Conservation (phyloP, 495 filamentous ascomycete genomes). For the Mycothermus thermophilus region DNA sequence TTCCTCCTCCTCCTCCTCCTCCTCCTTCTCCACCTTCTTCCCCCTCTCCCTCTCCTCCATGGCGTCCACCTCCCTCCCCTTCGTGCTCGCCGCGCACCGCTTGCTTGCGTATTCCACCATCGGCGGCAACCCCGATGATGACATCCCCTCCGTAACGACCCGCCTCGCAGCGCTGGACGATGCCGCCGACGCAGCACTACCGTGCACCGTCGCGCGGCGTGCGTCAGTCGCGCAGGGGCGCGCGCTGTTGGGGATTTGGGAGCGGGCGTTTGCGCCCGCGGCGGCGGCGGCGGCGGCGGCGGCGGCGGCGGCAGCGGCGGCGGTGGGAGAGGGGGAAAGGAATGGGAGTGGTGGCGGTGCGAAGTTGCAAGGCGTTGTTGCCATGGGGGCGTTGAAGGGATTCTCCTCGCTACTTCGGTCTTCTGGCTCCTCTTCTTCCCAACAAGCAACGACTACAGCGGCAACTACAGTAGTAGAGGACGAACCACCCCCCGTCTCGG, state of each 20-base stretch:
- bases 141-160: constrained; percentile 17
- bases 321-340: constrained; percentile 5
- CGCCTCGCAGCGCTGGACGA: constrained; percentile 61
- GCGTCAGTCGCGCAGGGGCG: constrained; percentile 74
- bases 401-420: constrained; percentile 24
- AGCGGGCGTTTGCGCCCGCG: constrained; percentile 56
- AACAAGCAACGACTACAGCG: background rate
- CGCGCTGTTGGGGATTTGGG: constrained; percentile 81
- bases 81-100: constrained; percentile 62
- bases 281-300: constrained; percentile 1
- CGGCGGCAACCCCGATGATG: background rate
- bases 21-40: constrained; percentile 63
- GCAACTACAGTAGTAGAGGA: background rate
- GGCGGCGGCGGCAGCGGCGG: background rate
- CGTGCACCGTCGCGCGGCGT: constrained; percentile 75
- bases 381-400: constrained; percentile 10
- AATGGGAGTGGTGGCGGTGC: too few species aligned
- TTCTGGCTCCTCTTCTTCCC: constrained; percentile 1
- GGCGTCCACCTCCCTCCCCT: constrained; percentile 69
- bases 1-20: constrained; percentile 61
- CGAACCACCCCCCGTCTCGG: constrained; percentile 29
- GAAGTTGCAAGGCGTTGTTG: background rate
- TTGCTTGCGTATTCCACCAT: too few species aligned
- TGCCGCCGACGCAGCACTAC: constrained; percentile 67
- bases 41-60: constrained; percentile 68